A percentile compares a stretch with the other conserved stretches of the same genome.
Evolutionary conservation across 2,329 filamentous ascomycete species (phyloP).

Genomic region (Neonectria coccinea): DNA sequence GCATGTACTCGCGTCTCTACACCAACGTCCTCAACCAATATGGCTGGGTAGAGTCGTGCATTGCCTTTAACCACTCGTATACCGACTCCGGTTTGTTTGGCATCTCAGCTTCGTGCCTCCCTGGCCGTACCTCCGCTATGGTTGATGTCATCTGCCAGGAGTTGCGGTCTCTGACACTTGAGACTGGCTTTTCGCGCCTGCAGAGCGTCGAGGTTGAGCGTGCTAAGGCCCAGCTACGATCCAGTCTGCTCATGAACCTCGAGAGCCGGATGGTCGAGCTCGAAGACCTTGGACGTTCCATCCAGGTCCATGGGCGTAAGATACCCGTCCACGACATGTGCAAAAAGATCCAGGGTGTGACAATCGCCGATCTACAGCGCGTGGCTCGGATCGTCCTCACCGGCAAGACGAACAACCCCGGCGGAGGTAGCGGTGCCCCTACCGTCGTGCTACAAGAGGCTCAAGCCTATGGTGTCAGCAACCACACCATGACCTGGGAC

Average conservation of each 20-base stretch:
- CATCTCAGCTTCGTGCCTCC: constrained; percentile 87
- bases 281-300: constrained; percentile 92
- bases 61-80: constrained; percentile 98
- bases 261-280: constrained; percentile 98
- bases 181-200: constrained; percentile 79
- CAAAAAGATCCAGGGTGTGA: constrained; percentile 82
- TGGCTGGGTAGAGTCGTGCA: constrained; percentile 95
- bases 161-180: constrained; percentile 80
- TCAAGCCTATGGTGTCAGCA: constrained; percentile 75
- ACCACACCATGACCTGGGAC: constrained; percentile 81
- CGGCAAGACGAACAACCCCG: constrained; percentile 79
- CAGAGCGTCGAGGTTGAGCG: constrained; percentile 83
- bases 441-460: constrained; percentile 97
- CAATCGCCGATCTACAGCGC: constrained; percentile 81
- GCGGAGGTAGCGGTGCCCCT: constrained; percentile 84
- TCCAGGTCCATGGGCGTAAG: constrained; percentile 96
- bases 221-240: constrained; percentile 96
- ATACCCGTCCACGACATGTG: constrained; percentile 96
- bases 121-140: constrained; percentile 82
- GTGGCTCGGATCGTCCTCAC: constrained; percentile 84
- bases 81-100: constrained; percentile 96
- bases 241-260: constrained; percentile 93
- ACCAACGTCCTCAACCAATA: constrained; percentile 98
- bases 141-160: constrained; percentile 96
- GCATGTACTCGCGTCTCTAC: constrained; percentile 98